These are phyloP conservation scores for Annulohypoxylon maeteangense DNA, from an alignment of 495 filamentous ascomycete genomes.

Conservation along the genomic window DNA sequence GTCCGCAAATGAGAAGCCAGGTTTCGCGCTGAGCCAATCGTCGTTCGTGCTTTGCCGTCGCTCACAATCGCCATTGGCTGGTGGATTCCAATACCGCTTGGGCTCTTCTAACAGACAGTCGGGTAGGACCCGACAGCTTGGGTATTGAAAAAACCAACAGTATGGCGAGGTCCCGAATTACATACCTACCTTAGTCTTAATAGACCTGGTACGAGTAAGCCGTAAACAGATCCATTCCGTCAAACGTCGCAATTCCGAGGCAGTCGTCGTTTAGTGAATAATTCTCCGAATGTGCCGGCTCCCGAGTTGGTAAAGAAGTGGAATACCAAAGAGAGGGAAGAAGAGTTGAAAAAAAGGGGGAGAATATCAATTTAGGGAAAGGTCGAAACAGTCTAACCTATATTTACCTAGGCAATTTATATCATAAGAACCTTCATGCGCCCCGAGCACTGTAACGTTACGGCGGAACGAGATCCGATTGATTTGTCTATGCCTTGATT, in stretches of 20 bases:
- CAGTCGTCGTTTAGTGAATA: not conserved
- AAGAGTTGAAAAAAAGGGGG: not conserved
- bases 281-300: not conserved
- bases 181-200: not conserved
- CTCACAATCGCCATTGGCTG: slow-evolving; percentile 20
- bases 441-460: slow-evolving; percentile 5
- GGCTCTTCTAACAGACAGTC: not conserved
- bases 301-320: not conserved
- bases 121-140: slow-evolving; percentile 10
- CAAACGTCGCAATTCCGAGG: not conserved
- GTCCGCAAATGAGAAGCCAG: slow-evolving; percentile 9
- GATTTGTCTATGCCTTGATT: not conserved
- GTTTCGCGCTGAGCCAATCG: slow-evolving; percentile 19
- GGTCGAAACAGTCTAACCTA: slow-evolving; percentile 6
- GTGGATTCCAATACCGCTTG: not conserved
- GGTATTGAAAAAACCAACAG: slow-evolving; percentile 8
- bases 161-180: not conserved
- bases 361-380: not conserved
- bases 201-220: not conserved
- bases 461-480: not conserved
- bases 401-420: not conserved
- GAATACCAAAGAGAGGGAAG: not conserved
- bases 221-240: not conserved
- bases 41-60: not conserved
- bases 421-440: not conserved